Percentiles rank a stretch among this genome's conserved stretches.
phyloP scores from a whole-genome alignment of 768 basidiomycete species.

The Pisolithus albus region DNA sequence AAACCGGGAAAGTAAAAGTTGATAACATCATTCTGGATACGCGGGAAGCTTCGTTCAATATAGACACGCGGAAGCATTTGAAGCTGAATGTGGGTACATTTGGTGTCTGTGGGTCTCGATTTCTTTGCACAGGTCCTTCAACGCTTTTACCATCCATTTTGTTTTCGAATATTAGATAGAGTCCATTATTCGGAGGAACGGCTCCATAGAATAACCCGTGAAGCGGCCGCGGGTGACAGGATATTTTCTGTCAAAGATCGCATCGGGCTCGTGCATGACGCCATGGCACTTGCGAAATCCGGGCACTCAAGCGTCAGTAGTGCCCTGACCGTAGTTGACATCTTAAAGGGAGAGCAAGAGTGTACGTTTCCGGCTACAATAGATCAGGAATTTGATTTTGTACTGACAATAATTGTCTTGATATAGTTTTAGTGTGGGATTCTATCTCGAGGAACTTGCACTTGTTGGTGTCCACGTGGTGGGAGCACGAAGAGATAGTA shows the following conservation, averaged over 20 bases:
- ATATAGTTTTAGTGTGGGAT: slow-evolving; percentile 76
- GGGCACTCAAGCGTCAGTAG: slow-evolving; percentile 74
- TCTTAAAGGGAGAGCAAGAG: slow-evolving; percentile 69
- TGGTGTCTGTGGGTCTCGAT: slow-evolving; percentile 68
- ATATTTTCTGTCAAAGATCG: slow-evolving; percentile 79
- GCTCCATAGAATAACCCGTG: slow-evolving; percentile 67
- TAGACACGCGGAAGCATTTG: slow-evolving; percentile 75
- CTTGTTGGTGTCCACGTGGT: slow-evolving; percentile 63
- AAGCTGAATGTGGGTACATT: slow-evolving; percentile 88
- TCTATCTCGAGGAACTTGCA: slow-evolving; percentile 54
- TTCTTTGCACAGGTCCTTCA: too few relatives aligned
- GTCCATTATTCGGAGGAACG: slow-evolving; percentile 81
- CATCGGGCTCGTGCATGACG: slow-evolving; percentile 83
- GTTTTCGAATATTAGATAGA: slow-evolving; percentile 45
- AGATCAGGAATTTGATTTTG: neutral
- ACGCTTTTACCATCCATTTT: neutral
- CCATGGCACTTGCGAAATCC: slow-evolving; percentile 72
- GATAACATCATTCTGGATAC: slow-evolving; percentile 62
- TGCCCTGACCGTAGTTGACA: slow-evolving; percentile 64
- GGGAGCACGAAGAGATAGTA: slow-evolving; percentile 60
- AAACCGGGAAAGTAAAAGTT: slow-evolving; percentile 48
- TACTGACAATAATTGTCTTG: slow-evolving; percentile 3
- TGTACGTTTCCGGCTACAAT: slow-evolving; percentile 37
- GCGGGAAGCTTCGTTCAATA: slow-evolving; percentile 56
- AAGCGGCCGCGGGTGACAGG: slow-evolving; percentile 61